Percentiles rank a stretch among this genome's conserved stretches.
Evolutionary conservation across 768 basidiomycete genomes (phyloP).

Genomic region (Lentinula lateritia): DNA sequence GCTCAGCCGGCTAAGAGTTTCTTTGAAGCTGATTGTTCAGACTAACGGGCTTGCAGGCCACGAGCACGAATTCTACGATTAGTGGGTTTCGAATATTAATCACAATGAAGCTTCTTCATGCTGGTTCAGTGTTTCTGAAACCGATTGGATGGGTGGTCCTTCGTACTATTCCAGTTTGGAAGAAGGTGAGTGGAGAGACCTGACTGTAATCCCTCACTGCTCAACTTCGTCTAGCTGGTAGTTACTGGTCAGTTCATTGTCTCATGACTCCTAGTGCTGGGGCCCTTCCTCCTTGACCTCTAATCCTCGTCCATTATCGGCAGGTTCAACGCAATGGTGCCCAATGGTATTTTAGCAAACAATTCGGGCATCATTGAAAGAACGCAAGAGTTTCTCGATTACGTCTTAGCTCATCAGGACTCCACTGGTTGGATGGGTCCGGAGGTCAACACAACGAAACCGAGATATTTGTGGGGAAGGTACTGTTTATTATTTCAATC

Average conservation of each 20-base stretch:
- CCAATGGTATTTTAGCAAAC: constrained; percentile 42
- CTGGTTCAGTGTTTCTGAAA: constrained; percentile 27
- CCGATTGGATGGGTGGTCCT: constrained; percentile 36
- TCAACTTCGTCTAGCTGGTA: constrained; percentile 32
- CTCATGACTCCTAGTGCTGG: constrained; percentile 17
- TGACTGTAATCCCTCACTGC: neutral
- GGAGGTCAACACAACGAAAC: constrained; percentile 46
- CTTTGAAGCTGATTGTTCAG: constrained; percentile 32
- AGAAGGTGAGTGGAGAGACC: constrained; percentile 25
- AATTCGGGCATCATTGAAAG: constrained; percentile 39
- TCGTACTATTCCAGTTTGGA: constrained; percentile 37
- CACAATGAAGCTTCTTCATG: neutral
- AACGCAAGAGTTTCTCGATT: constrained; percentile 42
- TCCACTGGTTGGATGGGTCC: constrained; percentile 53
- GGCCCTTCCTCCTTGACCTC: neutral
- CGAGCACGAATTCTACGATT: constrained; percentile 37
- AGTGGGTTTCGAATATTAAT: constrained; percentile 16
- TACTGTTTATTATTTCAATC: constrained; percentile 8
- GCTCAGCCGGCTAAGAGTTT: neutral
- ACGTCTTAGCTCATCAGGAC: constrained; percentile 47
- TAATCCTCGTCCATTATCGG: neutral
- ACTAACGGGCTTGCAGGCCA: constrained; percentile 39
- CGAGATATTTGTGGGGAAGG: constrained; percentile 51
- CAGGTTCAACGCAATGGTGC: constrained; percentile 38
- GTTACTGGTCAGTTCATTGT: constrained; percentile 44